Conservation (phyloP, 345 rosid genomes). For the Gossypium thurberi region DNA sequence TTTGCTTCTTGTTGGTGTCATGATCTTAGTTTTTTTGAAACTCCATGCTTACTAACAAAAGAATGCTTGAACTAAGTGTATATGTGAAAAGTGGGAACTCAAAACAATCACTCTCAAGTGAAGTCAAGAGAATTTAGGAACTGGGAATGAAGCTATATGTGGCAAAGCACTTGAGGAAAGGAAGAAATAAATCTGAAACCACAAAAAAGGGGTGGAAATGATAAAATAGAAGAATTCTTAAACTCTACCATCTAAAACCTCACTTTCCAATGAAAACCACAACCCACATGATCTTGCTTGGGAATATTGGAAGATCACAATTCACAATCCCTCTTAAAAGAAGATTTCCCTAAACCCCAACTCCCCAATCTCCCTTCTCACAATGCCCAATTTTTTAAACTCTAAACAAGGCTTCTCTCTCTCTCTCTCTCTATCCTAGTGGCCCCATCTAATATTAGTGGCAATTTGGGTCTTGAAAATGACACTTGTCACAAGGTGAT, state of each 20-base stretch:
- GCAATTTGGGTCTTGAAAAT: neutral
- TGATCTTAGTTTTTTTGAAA: constrained; percentile 14
- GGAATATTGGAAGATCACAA: constrained; percentile 39
- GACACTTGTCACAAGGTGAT: neutral
- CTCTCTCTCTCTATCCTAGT: constrained; percentile 1
- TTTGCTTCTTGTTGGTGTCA: neutral
- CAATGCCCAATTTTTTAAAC: constrained; percentile 19
- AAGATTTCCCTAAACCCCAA: constrained; percentile 18
- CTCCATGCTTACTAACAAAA: neutral
- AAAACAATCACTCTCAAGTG: neutral
- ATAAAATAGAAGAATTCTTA: too few species aligned
- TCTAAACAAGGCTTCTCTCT: constrained; percentile 5
- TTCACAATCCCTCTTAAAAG: constrained; percentile 22
- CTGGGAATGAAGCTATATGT: neutral
- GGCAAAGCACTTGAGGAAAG: constrained; percentile 12
- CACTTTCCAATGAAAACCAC: constrained; percentile 41
- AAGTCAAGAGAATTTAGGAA: neutral
- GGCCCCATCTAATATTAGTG: constrained; percentile 12
- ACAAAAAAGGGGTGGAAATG: constrained; percentile 4
- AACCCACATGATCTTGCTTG: constrained; percentile 50
- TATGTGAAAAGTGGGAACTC: neutral
- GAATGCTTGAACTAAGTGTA: neutral
- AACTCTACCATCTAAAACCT: constrained; percentile 9
- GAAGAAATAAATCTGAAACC: constrained; percentile 16
- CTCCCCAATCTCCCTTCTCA: constrained; percentile 15